Evolutionary conservation across 768 basidiomycete genomes (phyloP), one percentile per base, ranked within the genome.

Genomic region (Artomyces pyxidatus): DNA sequence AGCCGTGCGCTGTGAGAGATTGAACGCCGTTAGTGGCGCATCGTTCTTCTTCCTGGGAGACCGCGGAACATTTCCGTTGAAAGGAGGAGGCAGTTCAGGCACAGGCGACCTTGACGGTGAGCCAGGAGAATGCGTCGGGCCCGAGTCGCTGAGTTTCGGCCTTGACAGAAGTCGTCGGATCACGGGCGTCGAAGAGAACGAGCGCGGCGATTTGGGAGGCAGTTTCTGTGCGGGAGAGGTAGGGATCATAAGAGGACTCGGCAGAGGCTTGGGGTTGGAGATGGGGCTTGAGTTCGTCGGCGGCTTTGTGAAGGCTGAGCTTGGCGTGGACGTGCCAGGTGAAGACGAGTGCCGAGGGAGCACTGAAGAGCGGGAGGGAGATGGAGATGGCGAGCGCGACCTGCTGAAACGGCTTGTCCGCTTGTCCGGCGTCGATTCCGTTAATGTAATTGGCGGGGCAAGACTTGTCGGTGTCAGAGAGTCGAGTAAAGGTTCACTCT

Each of bases 21-120:
- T 85, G 59, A 88, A 88, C 0, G 86, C 84, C 3, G 83, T 72
- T 25, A 71, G 70, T 42, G 75, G 76, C 11, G 77, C 43, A 10
- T 26, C n/a, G 39, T 35, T 37, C 2, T 19, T 27, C 21, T 16
- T 35, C 9, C 35, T 28, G 46, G 38, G 45, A 42, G 8, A 42
- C 25, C 11, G 49, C 44, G 28, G 49, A 45, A 10, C 42, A 10
- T n/a, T 17, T 16, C 21, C 6, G 21, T 17, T 29, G n/a, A 12
- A n/a, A n/a, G 17, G 27, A 12, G 42, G 30, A 35, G 22, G 21
- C 19, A 29, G n/a, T 10, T 38, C n/a, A 17, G 35, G 23, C n/a
- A 38, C n/a, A 17, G 21, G n/a, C 16, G 42, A 44, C 25, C 21
- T 10, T 44, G 42, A 26, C 3, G 23, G 25, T 21, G n/a, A 16